These are phyloP conservation scores for Aphanomyces euteiches DNA, from an alignment of 352 stramenopile species.

Conservation along the genomic window DNA sequence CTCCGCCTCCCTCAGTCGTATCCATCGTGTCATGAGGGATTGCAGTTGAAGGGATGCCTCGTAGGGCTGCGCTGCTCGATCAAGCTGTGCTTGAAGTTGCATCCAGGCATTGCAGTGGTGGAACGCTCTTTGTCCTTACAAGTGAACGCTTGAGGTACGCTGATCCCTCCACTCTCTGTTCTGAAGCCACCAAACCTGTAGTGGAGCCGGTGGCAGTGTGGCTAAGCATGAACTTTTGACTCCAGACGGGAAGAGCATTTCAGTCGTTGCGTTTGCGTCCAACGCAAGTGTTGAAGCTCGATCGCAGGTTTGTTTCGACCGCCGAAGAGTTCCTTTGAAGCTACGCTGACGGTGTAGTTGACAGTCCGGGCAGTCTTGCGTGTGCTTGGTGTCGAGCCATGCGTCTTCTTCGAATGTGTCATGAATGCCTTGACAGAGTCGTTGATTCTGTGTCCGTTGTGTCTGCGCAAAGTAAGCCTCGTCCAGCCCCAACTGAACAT, in stretches of 20 bases:
- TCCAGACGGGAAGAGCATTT: background rate
- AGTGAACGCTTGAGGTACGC: too few species aligned
- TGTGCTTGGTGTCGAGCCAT: background rate
- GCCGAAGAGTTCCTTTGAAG: background rate
- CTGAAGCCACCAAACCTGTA: too few species aligned
- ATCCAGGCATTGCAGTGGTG: background rate
- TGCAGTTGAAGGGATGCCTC: background rate
- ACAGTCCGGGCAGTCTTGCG: background rate
- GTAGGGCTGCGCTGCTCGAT: background rate
- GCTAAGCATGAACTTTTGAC: background rate
- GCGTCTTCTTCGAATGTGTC: constrained; percentile 15
- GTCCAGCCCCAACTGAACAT: constrained; percentile 25
- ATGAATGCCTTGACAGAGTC: background rate
- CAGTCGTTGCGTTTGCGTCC: background rate
- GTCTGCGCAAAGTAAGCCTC: constrained; percentile 23
- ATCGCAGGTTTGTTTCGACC: background rate
- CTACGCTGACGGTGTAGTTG: constrained; percentile 2
- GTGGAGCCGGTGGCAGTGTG: background rate
- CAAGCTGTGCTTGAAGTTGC: background rate
- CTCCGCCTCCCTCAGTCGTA: background rate
- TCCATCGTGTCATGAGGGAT: background rate
- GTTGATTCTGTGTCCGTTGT: constrained; percentile 16
- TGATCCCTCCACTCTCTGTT: too few species aligned
- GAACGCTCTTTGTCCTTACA: background rate
- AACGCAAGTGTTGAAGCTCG: background rate